phyloP scores from a whole-genome alignment of 805 yeast genomes.

The Brettanomyces nanus region DNA sequence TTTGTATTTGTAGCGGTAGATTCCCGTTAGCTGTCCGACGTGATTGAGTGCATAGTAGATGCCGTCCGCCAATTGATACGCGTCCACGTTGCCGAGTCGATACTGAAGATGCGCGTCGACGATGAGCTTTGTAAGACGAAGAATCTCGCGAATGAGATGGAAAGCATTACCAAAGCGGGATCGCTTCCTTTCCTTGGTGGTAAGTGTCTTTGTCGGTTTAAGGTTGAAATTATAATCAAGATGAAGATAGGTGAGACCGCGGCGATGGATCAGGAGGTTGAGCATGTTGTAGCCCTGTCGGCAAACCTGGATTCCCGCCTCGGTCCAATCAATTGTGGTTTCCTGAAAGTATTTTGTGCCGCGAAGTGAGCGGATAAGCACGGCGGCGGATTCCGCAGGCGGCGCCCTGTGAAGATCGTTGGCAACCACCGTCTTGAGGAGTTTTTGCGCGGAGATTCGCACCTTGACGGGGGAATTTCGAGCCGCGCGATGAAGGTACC shows the following conservation, averaged over 20 bases:
- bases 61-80: conserved; percentile 93
- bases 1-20: conserved; percentile 91
- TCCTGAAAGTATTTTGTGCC: conserved; percentile 84
- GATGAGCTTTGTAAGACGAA: conserved; percentile 72
- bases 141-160: conserved; percentile 83
- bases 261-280: conserved; percentile 78
- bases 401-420: conserved; percentile 53
- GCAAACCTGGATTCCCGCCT: conserved; percentile 92
- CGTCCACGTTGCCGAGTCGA: conserved; percentile 83
- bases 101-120: conserved; percentile 94
- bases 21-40: conserved; percentile 92
- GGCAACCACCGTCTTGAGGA: conserved; percentile 67
- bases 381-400: conserved; percentile 36
- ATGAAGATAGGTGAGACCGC: conserved; percentile 87
- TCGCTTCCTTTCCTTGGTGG: conserved; percentile 92
- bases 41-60: conserved; percentile 85
- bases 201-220: conserved; percentile 91
- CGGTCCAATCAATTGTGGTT: conserved; percentile 95
- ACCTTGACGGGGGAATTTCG: conserved; percentile 63
- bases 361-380: conserved; percentile 56
- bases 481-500: conserved; percentile 68
- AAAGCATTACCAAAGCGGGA: conserved; percentile 96
- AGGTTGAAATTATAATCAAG: conserved; percentile 91
- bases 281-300: conserved; percentile 93
- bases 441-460: conserved; percentile 79